Evolutionary conservation across 441 rosid species (phyloP).

Genomic region (Brassica balearica): DNA sequence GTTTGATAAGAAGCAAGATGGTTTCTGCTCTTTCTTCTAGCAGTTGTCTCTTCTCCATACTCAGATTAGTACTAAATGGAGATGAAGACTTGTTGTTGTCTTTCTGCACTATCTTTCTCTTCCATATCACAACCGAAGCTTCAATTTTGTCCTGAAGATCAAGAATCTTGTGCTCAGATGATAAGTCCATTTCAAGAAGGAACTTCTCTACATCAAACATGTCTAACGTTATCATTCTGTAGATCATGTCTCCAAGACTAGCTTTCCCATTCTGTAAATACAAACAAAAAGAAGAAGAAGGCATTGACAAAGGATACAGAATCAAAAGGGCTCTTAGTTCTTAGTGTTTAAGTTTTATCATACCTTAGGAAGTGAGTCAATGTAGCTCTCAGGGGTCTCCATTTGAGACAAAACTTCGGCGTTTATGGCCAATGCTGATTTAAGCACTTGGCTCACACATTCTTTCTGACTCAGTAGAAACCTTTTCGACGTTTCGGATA

Average conservation of each 20-base stretch:
- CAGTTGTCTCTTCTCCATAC: conserved; percentile 85
- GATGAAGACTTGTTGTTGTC: conserved; percentile 83
- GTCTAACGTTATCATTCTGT: conserved; percentile 78
- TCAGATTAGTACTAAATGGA: conserved; percentile 82
- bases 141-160: conserved; percentile 93
- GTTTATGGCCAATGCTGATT: conserved; percentile 69
- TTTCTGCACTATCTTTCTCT: conserved; percentile 84
- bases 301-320: conserved; percentile 10
- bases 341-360: conserved; percentile 16
- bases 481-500: conserved; percentile 54
- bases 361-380: conserved; percentile 74
- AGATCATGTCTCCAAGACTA: conserved; percentile 86
- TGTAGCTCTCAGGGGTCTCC: conserved; percentile 63
- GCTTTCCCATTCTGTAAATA: conserved; percentile 77
- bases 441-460: conserved; percentile 57
- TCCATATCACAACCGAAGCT: conserved; percentile 95
- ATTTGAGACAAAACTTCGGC: conserved; percentile 59
- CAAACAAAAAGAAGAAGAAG: too few species aligned
- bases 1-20: conserved; percentile 73
- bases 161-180: conserved; percentile 87
- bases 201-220: conserved; percentile 84
- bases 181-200: conserved; percentile 71
- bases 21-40: conserved; percentile 92
- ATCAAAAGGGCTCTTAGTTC: neutral
- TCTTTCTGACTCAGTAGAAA: conserved; percentile 57